Base-by-base conservation (phyloP, 2,329 filamentous ascomycete genomes). In the Alternaria sp. region DNA sequence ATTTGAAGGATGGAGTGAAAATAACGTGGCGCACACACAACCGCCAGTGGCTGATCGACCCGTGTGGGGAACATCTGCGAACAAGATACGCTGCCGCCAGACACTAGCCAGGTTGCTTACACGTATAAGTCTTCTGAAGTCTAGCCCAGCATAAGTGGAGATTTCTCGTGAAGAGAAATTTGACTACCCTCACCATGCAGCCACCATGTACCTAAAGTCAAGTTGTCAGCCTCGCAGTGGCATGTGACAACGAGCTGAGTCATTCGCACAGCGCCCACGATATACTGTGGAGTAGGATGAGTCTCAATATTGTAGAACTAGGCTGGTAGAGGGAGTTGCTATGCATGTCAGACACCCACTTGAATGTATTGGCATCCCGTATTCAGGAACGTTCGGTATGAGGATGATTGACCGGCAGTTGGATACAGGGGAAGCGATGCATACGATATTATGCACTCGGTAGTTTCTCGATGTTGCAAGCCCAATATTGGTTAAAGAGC, bases 51-150 rank as follows among this genome's bases (percentile, higher is more conserved):
- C 49, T 48, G 51, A 44, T 32, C 18, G 12, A 48, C 18, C 24
- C 36, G 26, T 46, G 52, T 28, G 24, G 46, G 46, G 12, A 49
- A 22, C 12, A 26, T 26, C 24, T 53, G 38, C 18, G 26, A 49
- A 49, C 24, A 49, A 41, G 44, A 51, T 51, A 41, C 18, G 20
- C 52, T 56, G 53, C 46, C 57, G 52, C 39, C 26, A 20, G 32
- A 26, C 22, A n/a, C 16, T 47, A 41, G 26, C 26, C 18, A 6
- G 7, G 12, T 38, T 26, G 20, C 20, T 24, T 16, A 42, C 20
- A 42, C 12, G 20, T 49, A 18, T 18, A n/a, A 20, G 20, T 18
- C 46, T 8, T 14, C 14, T 12, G 18, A 8, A 49, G 30, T 49
- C 46, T 49, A 36, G 46, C 46, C 32, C 46, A 49, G 32, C n/a